Evolutionary conservation across 441 rosid genomes (phyloP).

Genomic region (Adansonia madagascariensis): DNA sequence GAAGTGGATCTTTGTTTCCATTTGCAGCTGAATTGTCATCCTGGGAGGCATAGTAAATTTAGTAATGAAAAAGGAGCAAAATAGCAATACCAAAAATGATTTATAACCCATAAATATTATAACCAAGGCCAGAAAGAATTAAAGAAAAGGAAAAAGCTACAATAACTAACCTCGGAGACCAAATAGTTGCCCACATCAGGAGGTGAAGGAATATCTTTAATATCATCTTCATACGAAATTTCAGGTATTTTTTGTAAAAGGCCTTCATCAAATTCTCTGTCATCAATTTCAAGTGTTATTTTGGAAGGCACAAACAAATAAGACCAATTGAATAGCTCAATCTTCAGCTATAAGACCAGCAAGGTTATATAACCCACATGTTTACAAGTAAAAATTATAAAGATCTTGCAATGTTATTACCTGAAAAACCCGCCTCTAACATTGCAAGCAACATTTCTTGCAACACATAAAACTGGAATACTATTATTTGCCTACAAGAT

Average conservation of each 20-base stretch:
- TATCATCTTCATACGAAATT: constrained; percentile 81
- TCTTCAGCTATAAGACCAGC: constrained; percentile 19
- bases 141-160: too few relatives aligned
- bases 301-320: constrained; percentile 10
- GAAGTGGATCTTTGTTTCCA: constrained; percentile 73
- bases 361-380: not conserved
- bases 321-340: constrained; percentile 16
- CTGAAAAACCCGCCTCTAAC: constrained; percentile 96
- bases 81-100: not conserved
- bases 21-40: constrained; percentile 68
- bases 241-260: constrained; percentile 75
- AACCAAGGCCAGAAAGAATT: not conserved
- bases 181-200: constrained; percentile 96
- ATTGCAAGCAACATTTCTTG: constrained; percentile 93
- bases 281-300: constrained; percentile 37
- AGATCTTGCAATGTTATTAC: constrained; percentile 51
- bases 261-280: constrained; percentile 94
- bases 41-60: constrained; percentile 42
- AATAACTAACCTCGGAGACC: constrained; percentile 38
- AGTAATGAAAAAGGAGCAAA: constrained; percentile 16
- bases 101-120: not conserved
- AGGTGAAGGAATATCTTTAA: constrained; percentile 67
- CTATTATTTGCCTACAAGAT: constrained; percentile 70
- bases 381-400: too few relatives aligned
- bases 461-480: constrained; percentile 80